phyloP scores from a whole-genome alignment of 2,329 filamentous ascomycete genomes.

The Venturia oleaginea region DNA sequence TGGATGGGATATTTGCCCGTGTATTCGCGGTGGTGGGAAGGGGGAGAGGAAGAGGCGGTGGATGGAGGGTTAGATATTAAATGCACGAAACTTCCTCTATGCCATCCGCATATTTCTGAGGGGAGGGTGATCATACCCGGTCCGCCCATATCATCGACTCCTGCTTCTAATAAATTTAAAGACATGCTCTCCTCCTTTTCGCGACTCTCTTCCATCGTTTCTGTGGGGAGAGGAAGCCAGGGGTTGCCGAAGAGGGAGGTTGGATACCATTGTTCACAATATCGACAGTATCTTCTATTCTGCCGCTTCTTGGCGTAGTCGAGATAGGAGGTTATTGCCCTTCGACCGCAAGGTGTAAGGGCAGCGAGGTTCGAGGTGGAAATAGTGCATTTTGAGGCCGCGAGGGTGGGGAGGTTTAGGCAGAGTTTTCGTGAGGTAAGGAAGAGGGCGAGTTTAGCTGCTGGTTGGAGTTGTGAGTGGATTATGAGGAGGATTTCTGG shows the following conservation, averaged over 20 bases:
- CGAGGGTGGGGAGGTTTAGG: slow-evolving; percentile 19
- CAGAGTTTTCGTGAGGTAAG: slow-evolving; percentile 27
- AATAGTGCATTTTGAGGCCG: slow-evolving; percentile 16
- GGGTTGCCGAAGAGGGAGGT: slow-evolving; percentile 22
- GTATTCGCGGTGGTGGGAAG: neutral
- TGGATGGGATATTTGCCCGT: neutral
- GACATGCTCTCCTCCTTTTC: neutral
- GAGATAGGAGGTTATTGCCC: slow-evolving; percentile 24
- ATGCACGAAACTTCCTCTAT: neutral
- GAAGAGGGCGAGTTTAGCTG: slow-evolving; percentile 30
- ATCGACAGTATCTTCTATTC: slow-evolving; percentile 22
- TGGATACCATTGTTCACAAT: slow-evolving; percentile 26
- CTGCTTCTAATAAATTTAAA: neutral
- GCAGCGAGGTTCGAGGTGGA: slow-evolving; percentile 17
- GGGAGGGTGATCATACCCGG: neutral
- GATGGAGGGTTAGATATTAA: neutral
- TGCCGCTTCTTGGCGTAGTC: slow-evolving; percentile 15
- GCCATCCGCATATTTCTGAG: neutral
- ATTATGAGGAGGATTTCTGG: slow-evolving; percentile 27
- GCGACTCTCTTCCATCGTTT: neutral
- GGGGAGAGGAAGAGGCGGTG: neutral
- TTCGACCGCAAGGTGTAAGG: slow-evolving; percentile 22
- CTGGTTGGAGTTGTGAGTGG: slow-evolving; percentile 26
- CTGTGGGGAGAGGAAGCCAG: slow-evolving; percentile 17
- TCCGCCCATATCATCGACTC: neutral